Evolutionary conservation across 768 basidiomycete genomes (phyloP).

Genomic region (Gyrodon lividus): DNA sequence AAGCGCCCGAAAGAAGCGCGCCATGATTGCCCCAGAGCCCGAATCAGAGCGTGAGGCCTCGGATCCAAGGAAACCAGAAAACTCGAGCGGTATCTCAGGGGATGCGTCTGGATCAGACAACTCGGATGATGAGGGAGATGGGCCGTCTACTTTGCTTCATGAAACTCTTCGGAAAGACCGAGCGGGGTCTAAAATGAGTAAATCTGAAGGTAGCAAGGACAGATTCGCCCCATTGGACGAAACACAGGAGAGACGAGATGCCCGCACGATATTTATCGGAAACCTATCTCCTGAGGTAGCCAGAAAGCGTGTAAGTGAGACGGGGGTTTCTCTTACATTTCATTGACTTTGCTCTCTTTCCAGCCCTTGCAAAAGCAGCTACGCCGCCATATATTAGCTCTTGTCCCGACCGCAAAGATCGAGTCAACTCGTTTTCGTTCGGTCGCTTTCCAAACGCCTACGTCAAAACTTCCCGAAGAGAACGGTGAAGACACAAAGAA

Average conservation of each 20-base stretch:
- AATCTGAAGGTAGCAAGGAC: conserved; percentile 27
- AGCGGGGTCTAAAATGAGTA: conserved; percentile 30
- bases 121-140: conserved; percentile 35
- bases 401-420: conserved; percentile 74
- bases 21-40: background rate
- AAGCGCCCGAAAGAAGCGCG: conserved; percentile 8
- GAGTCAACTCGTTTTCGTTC: conserved; percentile 95
- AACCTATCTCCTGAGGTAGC: conserved; percentile 79
- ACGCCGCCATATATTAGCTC: conserved; percentile 70
- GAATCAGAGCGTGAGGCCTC: background rate
- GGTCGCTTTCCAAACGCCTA: conserved; percentile 84
- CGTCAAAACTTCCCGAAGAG: conserved; percentile 53
- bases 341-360: conserved; percentile 1
- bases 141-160: conserved; percentile 51
- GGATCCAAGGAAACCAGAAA: background rate
- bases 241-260: conserved; percentile 68
- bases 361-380: conserved; percentile 78
- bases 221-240: conserved; percentile 69
- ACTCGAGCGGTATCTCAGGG: conserved; percentile 3
- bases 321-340: background rate
- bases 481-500: conserved; percentile 31
- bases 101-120: conserved; percentile 31
- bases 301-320: conserved; percentile 63
- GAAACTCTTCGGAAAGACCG: conserved; percentile 47
- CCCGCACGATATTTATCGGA: conserved; percentile 88